Evolutionary conservation across 176 grass and related monocot genomes (phyloP), one percentile per base, ranked within the genome.

Genomic region (Musa troglodytarum): DNA sequence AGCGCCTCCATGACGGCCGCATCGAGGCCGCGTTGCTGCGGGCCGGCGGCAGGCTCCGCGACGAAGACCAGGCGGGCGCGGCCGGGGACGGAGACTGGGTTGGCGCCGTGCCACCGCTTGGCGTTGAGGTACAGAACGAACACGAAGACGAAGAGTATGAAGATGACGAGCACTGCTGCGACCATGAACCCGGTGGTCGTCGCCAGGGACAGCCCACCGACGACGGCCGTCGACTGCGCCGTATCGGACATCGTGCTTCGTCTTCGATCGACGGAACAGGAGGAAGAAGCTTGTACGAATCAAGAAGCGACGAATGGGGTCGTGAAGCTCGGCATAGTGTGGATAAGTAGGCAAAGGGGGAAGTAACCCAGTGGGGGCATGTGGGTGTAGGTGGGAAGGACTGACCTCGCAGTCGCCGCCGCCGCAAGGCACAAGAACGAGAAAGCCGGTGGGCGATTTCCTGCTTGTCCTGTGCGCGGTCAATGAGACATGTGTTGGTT

Each of bases 141-240:
- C 7, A 66, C 64, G 9, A 66, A 26, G 8, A 66, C 0, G 24
- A 66, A 66, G 22, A 66, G 64, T 12, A 26, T 12, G 21, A 26
- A 13, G 23, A 22, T 11, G 22, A 66, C 8, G 23, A 66, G 21
- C 11, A 25, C 25, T 1, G 64, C 21, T 5, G 64, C 64, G 20
- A 66, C 25, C 64, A 66, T 66, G 64, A 66, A 12, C 23, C 21
- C 64, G 64, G 64, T 26, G 21, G 64, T 66, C 20, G 64, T 66
- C 9, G 24, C 25, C 23, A 66, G 64, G 1, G 64, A 28, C 20
- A 28, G 21, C 1, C 64, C 64, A 13, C 64, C 21, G 21, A 21
- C 20, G 64, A 9, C 6, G 64, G 11, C 8, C 64, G 20, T 25
- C 8, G 64, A 66, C 64, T 66, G 64, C 21, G 9, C 2, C 11